A percentile compares a stretch with the other conserved stretches of the same genome.
These are phyloP conservation scores for Penicillium turbatum DNA, from an alignment of 495 filamentous ascomycete genomes.

Conservation along the genomic window DNA sequence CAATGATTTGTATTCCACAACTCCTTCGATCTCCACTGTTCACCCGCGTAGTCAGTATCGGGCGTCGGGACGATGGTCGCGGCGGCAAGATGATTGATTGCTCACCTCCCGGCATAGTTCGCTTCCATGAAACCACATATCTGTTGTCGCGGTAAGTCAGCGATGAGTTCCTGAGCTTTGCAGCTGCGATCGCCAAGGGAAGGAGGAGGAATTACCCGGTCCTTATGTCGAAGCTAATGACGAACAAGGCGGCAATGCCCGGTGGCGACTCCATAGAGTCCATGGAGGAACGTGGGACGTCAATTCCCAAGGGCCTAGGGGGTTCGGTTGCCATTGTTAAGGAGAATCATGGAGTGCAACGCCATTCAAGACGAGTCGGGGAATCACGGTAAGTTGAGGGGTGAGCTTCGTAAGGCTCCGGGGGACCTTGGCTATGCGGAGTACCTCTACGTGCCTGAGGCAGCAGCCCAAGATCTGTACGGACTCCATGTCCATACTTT, in stretches of 20 bases:
- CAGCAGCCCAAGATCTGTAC: background rate
- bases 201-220: slow-evolving; percentile 55
- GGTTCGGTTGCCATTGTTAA: slow-evolving; percentile 31
- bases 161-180: slow-evolving; percentile 7
- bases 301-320: slow-evolving; percentile 31
- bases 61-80: slow-evolving; percentile 7
- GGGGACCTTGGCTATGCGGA: slow-evolving; percentile 4
- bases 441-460: slow-evolving; percentile 13
- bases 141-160: slow-evolving; percentile 35
- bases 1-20: slow-evolving; percentile 91
- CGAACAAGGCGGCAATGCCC: slow-evolving; percentile 75
- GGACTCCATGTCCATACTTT: background rate
- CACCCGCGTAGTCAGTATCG: slow-evolving; percentile 20
- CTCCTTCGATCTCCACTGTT: slow-evolving; percentile 75
- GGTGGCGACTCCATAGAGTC: slow-evolving; percentile 50
- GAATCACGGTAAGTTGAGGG: slow-evolving; percentile 20
- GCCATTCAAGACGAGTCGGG: slow-evolving; percentile 23
- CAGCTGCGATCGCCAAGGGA: slow-evolving; percentile 1
- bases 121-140: slow-evolving; percentile 84
- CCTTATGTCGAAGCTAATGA: slow-evolving; percentile 83
- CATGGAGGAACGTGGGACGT: slow-evolving; percentile 33
- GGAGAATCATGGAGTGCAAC: background rate
- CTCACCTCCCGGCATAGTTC: slow-evolving; percentile 57
- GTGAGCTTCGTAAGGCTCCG: slow-evolving; percentile 6
- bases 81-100: slow-evolving; percentile 14